phyloP scores from a whole-genome alignment of 345 rosid genomes.

The Sonneratia caseolaris region DNA sequence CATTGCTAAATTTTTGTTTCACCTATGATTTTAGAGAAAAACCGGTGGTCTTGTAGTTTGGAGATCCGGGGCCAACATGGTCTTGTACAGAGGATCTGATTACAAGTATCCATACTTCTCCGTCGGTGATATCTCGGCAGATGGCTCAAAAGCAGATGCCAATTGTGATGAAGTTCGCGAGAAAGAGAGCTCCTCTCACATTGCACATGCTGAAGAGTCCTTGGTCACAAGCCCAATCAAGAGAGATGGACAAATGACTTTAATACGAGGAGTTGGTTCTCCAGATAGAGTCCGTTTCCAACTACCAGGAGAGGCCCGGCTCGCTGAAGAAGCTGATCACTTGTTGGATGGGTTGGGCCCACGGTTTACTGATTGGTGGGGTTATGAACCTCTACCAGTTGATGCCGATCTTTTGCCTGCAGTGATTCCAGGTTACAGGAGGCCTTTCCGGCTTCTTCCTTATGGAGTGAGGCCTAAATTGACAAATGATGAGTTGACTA shows the following conservation, averaged over 20 bases:
- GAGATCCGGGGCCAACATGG: conserved; percentile 85
- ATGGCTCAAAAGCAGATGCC: conserved; percentile 12
- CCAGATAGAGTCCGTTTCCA: conserved; percentile 70
- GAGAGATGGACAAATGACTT: conserved; percentile 20
- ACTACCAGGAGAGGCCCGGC: conserved; percentile 65
- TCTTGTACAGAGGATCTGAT: conserved; percentile 69
- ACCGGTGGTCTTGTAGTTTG: conserved; percentile 95
- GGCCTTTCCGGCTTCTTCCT: conserved; percentile 93
- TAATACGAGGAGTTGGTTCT: conserved; percentile 63
- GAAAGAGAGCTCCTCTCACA: conserved; percentile 19
- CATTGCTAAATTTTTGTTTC: background rate
- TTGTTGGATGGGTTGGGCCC: conserved; percentile 89
- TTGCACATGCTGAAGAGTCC: conserved; percentile 13
- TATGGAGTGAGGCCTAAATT: conserved; percentile 66
- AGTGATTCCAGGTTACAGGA: conserved; percentile 56
- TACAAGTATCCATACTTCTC: conserved; percentile 79
- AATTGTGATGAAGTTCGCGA: conserved; percentile 18
- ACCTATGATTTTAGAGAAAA: conserved; percentile 45
- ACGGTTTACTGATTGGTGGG: conserved; percentile 90
- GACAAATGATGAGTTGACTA: conserved; percentile 91
- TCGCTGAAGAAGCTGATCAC: conserved; percentile 64
- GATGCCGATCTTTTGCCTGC: conserved; percentile 94
- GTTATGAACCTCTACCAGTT: conserved; percentile 81
- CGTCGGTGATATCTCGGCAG: conserved; percentile 21
- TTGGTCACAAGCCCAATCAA: conserved; percentile 14